These are phyloP conservation scores for Kwoniella shandongensis DNA, from an alignment of 768 basidiomycete genomes.

Conservation along the genomic window DNA sequence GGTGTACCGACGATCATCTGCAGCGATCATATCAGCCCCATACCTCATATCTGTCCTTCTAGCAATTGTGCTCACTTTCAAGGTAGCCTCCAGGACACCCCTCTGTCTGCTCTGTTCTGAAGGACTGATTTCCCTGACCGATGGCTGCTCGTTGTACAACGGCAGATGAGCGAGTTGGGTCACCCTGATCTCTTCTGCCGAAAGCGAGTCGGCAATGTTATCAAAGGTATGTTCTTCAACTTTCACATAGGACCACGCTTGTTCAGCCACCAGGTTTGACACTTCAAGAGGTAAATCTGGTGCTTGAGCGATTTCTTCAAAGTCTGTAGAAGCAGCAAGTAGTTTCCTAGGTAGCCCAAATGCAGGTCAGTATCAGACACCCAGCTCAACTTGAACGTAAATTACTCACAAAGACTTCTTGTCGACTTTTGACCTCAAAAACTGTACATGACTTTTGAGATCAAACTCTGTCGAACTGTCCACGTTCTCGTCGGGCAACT, in stretches of 20 bases:
- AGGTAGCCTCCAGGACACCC: conserved; percentile 8
- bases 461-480: conserved; percentile 71
- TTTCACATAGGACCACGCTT: conserved; percentile 21
- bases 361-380: conserved; percentile 59
- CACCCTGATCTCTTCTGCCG: conserved; percentile 17
- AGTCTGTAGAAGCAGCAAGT: conserved; percentile 19
- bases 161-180: conserved; percentile 4
- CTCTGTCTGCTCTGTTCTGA: conserved; percentile 1
- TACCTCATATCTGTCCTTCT: conserved; percentile 63
- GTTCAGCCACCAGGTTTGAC: conserved; percentile 5
- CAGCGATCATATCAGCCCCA: conserved; percentile 26
- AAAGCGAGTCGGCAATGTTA: conserved; percentile 3
- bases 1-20: conserved; percentile 79
- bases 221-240: conserved; percentile 15
- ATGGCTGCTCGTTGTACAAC: conserved; percentile 1
- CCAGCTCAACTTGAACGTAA: conserved; percentile 60
- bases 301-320: conserved; percentile 18
- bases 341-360: not conserved
- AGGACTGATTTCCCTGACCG: not conserved
- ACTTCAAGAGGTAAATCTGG: conserved; percentile 28
- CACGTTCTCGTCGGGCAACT: conserved; percentile 71
- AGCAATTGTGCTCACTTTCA: conserved; percentile 32
- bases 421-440: conserved; percentile 75
- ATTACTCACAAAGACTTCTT: conserved; percentile 77
- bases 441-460: conserved; percentile 74